A percentile compares a stretch with the other conserved stretches of the same genome.
phyloP scores from a whole-genome alignment of 2,329 filamentous ascomycete genomes.

The Aspergillus transmontanensis region DNA sequence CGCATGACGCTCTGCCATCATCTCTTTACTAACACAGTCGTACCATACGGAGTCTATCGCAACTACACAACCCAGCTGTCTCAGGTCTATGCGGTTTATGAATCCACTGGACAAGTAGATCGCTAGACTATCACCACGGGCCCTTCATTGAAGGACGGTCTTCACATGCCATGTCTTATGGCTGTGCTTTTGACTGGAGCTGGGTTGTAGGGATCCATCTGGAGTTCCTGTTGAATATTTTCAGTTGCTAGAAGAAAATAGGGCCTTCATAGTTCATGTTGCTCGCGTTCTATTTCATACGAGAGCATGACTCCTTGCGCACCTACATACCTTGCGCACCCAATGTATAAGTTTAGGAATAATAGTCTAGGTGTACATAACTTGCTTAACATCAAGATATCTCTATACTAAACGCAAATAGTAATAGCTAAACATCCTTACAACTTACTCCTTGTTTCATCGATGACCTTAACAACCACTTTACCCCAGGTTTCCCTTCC shows the following conservation, averaged over 20 bases:
- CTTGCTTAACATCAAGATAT: neutral
- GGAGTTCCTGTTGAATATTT: conserved; percentile 11
- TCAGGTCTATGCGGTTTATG: conserved; percentile 20
- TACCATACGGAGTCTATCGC: conserved; percentile 16
- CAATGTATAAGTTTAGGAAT: conserved; percentile 6
- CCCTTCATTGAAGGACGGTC: conserved; percentile 40
- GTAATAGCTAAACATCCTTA: conserved; percentile 19
- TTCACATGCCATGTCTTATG: conserved; percentile 45
- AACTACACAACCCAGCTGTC: conserved; percentile 41
- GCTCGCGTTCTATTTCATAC: conserved; percentile 34
- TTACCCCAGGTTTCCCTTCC: conserved; percentile 91
- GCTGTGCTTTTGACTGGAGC: conserved; percentile 43
- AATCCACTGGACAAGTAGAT: conserved; percentile 8
- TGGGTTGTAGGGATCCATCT: conserved; percentile 33
- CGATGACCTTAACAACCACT: conserved; percentile 84
- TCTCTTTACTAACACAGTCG: neutral
- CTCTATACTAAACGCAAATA: conserved; percentile 1
- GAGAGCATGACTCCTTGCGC: conserved; percentile 52
- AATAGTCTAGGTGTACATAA: conserved; percentile 3
- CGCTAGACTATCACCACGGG: conserved; percentile 26
- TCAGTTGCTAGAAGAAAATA: conserved; percentile 43
- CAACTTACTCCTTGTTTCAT: conserved; percentile 59
- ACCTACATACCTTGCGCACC: conserved; percentile 32
- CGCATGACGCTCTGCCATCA: neutral
- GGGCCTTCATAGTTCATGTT: conserved; percentile 53